Evolutionary conservation across 2,329 filamentous ascomycete species (phyloP), one percentile per base, ranked within the genome.

Genomic region (Pestalotiopsis sp.): DNA sequence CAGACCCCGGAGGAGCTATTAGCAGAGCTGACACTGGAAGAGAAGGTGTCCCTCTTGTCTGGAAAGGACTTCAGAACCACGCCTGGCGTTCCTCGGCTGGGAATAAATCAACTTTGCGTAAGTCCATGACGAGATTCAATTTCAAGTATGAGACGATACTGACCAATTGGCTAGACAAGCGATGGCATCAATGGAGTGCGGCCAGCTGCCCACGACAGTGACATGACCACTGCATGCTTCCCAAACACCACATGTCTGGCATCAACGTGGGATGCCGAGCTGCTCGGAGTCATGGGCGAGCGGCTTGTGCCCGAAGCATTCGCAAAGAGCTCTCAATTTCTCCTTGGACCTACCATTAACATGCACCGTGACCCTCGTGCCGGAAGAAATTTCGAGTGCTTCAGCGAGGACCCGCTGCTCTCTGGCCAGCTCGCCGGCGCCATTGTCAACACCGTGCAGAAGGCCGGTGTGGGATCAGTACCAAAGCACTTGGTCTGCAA

Each of bases 291-390:
- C 0, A 59, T 73, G 7, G 71, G 71, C 36, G 66, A 71, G 14
- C 66, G 68, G 27, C 65, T 73, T 20, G 72, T 68, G 3, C 23
- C 56, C 12, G 66, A 78, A 45, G 73, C 72, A 1, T 72, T 70
- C 2, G 70, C 73, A 66, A 94, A 94, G 80, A 91, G 91, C 69
- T 85, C 91, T n/a, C 90, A 93, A 75, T 85, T 93, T 11, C 87
- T 91, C 71, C 84, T 93, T 14, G 92, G 91, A 6, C 92, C 92
- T 4, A 85, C 83, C 0, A 81, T 85, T 69, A 84, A 80, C 72
- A 82, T 83, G 59, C 82, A 83, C 58, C 77, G 82, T 9, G 80
- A 79, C 4, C 82, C 82, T 0, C 76, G 83, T 5, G 82, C 78
- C 4, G 82, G 82, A n/a, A 74, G 82, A 65, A 81, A 81, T 40